A percentile compares a stretch with the other conserved stretches of the same genome.
These are phyloP conservation scores for Trichoderma gracile DNA, from an alignment of 2,329 filamentous ascomycete genomes.

Conservation along the genomic window DNA sequence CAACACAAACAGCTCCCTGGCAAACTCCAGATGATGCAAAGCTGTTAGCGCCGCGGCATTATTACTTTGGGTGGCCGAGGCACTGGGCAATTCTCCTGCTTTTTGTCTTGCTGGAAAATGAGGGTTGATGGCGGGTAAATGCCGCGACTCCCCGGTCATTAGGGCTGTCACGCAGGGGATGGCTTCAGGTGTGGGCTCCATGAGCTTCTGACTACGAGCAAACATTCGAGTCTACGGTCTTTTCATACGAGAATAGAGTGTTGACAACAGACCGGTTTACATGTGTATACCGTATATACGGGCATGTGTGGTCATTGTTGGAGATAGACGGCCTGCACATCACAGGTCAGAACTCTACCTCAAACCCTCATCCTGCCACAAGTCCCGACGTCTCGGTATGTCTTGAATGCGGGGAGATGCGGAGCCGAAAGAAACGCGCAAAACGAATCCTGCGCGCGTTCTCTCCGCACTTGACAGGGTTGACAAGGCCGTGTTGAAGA, in stretches of 20 bases:
- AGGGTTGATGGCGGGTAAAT: background rate
- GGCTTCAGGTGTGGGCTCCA: background rate
- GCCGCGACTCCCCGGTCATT: constrained; percentile 22
- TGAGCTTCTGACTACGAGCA: too few relatives aligned
- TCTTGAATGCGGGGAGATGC: constrained; percentile 24
- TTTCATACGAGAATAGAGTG: too few relatives aligned
- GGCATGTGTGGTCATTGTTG: too few relatives aligned
- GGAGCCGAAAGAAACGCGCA: constrained; percentile 22
- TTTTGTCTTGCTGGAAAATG: background rate
- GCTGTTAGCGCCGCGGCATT: constrained; percentile 23
- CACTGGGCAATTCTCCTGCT: background rate
- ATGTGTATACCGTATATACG: too few relatives aligned
- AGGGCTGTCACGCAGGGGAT: background rate
- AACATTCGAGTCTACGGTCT: too few relatives aligned
- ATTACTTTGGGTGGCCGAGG: constrained; percentile 13
- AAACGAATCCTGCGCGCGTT: background rate
- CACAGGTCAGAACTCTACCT: background rate
- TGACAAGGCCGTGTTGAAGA: background rate
- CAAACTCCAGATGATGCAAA: background rate
- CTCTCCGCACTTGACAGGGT: constrained; percentile 21
- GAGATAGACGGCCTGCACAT: background rate
- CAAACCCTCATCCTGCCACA: background rate
- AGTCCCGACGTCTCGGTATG: constrained; percentile 17
- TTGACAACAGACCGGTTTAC: too few relatives aligned
- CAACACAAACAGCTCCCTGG: background rate